These are phyloP conservation scores for Malania oleifera DNA, from an alignment of 164 flowering plant species.

Conservation along the genomic window DNA sequence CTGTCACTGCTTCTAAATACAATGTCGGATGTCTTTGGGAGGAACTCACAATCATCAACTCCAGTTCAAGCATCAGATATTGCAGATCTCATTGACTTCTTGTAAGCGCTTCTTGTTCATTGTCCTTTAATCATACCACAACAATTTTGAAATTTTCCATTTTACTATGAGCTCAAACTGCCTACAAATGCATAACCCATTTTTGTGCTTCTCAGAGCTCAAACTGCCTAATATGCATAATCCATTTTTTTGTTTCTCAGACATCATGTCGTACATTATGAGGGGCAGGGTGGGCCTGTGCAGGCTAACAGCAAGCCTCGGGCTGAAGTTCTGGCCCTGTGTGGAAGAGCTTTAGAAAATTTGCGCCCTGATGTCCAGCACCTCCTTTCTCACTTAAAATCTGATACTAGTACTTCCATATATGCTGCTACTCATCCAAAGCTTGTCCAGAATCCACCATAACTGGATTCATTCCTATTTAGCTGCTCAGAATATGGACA, in stretches of 20 bases:
- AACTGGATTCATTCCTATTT: background rate
- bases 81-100: slow-evolving; percentile 82
- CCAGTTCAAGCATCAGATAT: slow-evolving; percentile 82
- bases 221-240: background rate
- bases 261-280: slow-evolving; percentile 85
- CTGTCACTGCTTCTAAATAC: slow-evolving; percentile 59
- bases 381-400: slow-evolving; percentile 78
- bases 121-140: background rate
- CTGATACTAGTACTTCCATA: slow-evolving; percentile 69
- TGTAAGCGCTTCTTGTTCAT: slow-evolving; percentile 46
- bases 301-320: slow-evolving; percentile 80
- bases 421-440: slow-evolving; percentile 88
- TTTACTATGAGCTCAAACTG: background rate
- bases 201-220: background rate
- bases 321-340: slow-evolving; percentile 62
- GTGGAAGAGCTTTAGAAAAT: slow-evolving; percentile 58
- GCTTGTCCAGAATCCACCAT: slow-evolving; percentile 46
- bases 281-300: slow-evolving; percentile 97
- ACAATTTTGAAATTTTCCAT: slow-evolving; percentile 1
- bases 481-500: too few species aligned
- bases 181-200: background rate
- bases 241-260: slow-evolving; percentile 34
- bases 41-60: slow-evolving; percentile 53
- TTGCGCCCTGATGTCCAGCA: slow-evolving; percentile 87
- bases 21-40: slow-evolving; percentile 89